Conservation (phyloP, 2,329 filamentous ascomycete species). For the Xylaria sp. region DNA sequence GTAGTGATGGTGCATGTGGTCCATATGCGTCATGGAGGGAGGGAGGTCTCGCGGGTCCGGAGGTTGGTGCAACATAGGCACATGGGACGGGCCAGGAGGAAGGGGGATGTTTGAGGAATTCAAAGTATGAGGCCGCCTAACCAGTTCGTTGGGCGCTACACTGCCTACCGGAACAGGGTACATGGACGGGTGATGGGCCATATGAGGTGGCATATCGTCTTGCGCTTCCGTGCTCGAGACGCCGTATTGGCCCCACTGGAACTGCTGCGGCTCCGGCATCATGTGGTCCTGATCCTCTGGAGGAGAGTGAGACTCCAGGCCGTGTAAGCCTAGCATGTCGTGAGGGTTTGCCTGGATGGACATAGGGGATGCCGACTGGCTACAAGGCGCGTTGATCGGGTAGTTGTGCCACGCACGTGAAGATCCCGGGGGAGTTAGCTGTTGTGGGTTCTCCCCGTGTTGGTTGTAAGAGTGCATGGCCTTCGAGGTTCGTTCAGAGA, state of each 20-base stretch:
- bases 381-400: constrained; percentile 45
- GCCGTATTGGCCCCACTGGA: constrained; percentile 42
- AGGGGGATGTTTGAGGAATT: constrained; percentile 26
- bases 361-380: constrained; percentile 51
- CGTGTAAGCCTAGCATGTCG: constrained; percentile 44
- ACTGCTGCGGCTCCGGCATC: constrained; percentile 37
- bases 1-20: constrained; percentile 23
- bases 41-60: constrained; percentile 25
- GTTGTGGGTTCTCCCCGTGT: constrained; percentile 45
- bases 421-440: constrained; percentile 51
- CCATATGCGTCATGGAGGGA: constrained; percentile 23
- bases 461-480: constrained; percentile 44
- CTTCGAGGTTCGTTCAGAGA: constrained; percentile 47
- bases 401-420: constrained; percentile 50
- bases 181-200: constrained; percentile 32
- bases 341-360: constrained; percentile 43
- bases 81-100: constrained; percentile 25
- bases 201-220: constrained; percentile 35
- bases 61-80: constrained; percentile 27
- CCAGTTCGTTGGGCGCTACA: constrained; percentile 30
- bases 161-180: constrained; percentile 18
- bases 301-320: constrained; percentile 39
- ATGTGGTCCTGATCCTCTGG: constrained; percentile 37
- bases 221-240: constrained; percentile 38
- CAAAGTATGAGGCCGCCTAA: constrained; percentile 20